Conservation (phyloP, 2,329 filamentous ascomycete genomes). For the Aspergillus jensenii region DNA sequence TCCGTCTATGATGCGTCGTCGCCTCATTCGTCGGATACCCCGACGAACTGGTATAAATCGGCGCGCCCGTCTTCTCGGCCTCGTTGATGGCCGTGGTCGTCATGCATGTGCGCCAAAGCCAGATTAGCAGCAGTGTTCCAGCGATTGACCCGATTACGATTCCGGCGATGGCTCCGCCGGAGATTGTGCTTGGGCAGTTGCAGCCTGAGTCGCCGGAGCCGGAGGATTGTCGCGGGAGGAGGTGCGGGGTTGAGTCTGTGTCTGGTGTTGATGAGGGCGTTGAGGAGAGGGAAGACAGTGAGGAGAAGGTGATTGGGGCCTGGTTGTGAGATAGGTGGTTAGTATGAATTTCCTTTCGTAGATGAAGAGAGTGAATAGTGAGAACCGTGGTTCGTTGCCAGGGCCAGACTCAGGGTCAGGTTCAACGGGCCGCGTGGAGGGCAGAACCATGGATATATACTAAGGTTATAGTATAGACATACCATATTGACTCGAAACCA, state of each 20-base stretch:
- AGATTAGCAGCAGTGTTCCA: slow-evolving; percentile 36
- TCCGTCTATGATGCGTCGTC: slow-evolving; percentile 18
- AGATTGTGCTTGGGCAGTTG: slow-evolving; percentile 27
- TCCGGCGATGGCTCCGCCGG: slow-evolving; percentile 39
- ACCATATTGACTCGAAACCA: neutral
- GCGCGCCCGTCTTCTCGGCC: slow-evolving; percentile 17
- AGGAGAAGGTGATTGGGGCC: neutral
- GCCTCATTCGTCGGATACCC: slow-evolving; percentile 26
- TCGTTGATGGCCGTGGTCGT: slow-evolving; percentile 8
- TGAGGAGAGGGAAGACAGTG: neutral
- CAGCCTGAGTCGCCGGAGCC: slow-evolving; percentile 4
- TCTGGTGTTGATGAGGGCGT: neutral
- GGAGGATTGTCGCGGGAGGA: slow-evolving; percentile 12
- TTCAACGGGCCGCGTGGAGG: neutral
- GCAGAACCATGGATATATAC: neutral
- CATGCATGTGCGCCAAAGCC: slow-evolving; percentile 34
- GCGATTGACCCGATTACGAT: slow-evolving; percentile 43
- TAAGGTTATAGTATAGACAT: neutral
- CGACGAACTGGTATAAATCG: slow-evolving; percentile 15
- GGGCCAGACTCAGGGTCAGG: neutral
- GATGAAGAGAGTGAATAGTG: neutral
- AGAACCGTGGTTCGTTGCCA: neutral
- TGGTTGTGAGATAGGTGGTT: neutral
- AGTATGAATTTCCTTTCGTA: neutral
- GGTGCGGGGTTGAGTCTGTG: neutral